phyloP scores from a whole-genome alignment of 257 asterid genomes.

The Ajuga chamaepitys region DNA sequence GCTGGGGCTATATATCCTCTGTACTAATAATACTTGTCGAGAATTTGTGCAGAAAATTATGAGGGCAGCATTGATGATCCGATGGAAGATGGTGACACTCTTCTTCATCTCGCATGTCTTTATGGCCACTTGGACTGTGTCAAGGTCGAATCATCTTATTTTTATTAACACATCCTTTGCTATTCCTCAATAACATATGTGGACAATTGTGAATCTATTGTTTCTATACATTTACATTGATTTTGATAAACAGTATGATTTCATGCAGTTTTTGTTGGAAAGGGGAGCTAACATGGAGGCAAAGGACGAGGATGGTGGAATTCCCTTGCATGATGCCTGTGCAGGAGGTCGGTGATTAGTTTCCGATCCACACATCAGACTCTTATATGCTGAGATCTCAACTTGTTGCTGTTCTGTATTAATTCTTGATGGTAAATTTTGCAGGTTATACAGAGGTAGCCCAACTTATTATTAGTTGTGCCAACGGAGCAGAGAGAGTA shows the following conservation, averaged over 20 bases:
- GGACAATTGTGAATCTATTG: neutral
- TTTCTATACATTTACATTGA: neutral
- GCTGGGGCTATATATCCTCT: neutral
- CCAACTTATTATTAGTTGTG: slow-evolving; percentile 38
- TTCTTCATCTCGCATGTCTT: slow-evolving; percentile 85
- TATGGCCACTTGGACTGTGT: slow-evolving; percentile 75
- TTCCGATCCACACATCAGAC: neutral
- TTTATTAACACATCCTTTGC: too few relatives aligned
- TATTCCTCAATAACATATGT: neutral
- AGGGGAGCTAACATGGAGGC: slow-evolving; percentile 66
- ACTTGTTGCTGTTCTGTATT: neutral
- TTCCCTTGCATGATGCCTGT: slow-evolving; percentile 88
- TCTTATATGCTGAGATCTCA: neutral
- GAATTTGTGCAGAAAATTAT: slow-evolving; percentile 40
- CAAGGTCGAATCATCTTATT: slow-evolving; percentile 36
- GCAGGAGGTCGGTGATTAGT: slow-evolving; percentile 55
- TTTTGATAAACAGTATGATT: neutral
- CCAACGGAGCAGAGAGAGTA: slow-evolving; percentile 40
- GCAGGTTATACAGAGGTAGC: slow-evolving; percentile 64
- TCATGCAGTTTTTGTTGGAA: slow-evolving; percentile 57
- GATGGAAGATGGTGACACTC: slow-evolving; percentile 90
- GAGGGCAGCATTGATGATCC: slow-evolving; percentile 66
- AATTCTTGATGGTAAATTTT: slow-evolving; percentile 1
- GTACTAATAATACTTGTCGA: slow-evolving; percentile 7
- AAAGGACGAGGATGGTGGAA: slow-evolving; percentile 74